Conservation (phyloP, 768 basidiomycete genomes). For the Mycena maculata region DNA sequence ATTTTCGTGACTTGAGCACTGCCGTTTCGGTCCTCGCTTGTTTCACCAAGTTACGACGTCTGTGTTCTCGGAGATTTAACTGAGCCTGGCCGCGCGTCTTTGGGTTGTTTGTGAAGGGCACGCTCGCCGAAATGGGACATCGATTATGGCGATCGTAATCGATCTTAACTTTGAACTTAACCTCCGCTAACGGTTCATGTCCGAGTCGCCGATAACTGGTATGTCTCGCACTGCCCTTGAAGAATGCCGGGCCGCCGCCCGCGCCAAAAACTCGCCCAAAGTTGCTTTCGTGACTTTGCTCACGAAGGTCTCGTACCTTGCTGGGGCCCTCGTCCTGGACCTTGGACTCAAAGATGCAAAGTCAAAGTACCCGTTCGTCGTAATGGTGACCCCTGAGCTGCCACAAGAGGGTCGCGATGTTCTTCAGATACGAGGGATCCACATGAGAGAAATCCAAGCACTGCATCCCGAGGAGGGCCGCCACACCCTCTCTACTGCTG, state of each 20-base stretch:
- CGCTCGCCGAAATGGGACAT: too few species aligned
- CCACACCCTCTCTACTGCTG: constrained; percentile 55
- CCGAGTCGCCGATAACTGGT: too few species aligned
- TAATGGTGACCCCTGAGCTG: constrained; percentile 76
- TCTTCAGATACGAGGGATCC: constrained; percentile 66
- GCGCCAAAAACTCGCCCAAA: too few species aligned
- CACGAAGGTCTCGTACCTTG: constrained; percentile 76
- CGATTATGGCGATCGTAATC: too few species aligned
- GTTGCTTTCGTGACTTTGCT: constrained; percentile 83
- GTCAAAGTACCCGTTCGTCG: constrained; percentile 81
- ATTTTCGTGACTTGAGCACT: constrained; percentile 4
- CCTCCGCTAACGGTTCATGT: too few species aligned
- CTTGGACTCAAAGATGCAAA: constrained; percentile 63
- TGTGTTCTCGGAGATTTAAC: too few species aligned
- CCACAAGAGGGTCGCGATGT: constrained; percentile 61
- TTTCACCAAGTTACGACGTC: too few species aligned
- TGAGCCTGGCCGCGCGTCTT: too few species aligned
- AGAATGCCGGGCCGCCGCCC: too few species aligned
- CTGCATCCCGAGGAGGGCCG: constrained; percentile 62
- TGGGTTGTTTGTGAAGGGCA: too few species aligned
- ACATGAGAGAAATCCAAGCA: constrained; percentile 66
- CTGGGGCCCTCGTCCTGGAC: constrained; percentile 71
- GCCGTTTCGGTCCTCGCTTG: not conserved
- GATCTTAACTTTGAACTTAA: too few species aligned
- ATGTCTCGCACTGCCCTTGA: too few species aligned